Percentiles rank a stretch among this genome's conserved stretches.
Evolutionary conservation across 108 stramenopile species (phyloP).

Genomic region (Nitzschia palea): DNA sequence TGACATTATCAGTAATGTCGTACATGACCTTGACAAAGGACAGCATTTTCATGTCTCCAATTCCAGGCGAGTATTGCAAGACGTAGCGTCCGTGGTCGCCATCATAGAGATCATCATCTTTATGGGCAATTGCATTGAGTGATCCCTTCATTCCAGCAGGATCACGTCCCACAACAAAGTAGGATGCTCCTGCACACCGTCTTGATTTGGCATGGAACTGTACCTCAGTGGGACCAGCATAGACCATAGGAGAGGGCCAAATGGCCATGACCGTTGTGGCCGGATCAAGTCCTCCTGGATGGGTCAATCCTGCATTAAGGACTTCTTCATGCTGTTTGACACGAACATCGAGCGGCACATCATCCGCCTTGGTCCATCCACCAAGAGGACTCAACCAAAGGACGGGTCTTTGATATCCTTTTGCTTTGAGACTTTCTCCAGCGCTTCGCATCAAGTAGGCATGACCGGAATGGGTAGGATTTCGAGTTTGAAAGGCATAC

Average conservation of each 20-base stretch:
- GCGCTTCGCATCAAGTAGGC: conserved; percentile 97
- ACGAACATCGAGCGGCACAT: conserved; percentile 97
- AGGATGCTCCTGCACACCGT: conserved; percentile 92
- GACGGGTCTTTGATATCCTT: conserved; percentile 95
- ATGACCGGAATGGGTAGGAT: conserved; percentile 98
- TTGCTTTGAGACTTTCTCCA: conserved; percentile 83
- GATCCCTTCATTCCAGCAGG: conserved; percentile 98
- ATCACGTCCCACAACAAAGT: conserved; percentile 97
- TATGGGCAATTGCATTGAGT: conserved; percentile 78
- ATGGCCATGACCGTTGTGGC: conserved; percentile 98
- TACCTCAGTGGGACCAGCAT: conserved; percentile 99
- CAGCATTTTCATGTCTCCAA: conserved; percentile 94
- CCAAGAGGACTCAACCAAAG: conserved; percentile 97
- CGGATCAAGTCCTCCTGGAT: conserved; percentile 94
- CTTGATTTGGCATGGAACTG: conserved; percentile 98
- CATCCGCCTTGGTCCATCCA: conserved; percentile 98
- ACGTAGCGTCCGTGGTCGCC: conserved; percentile 97
- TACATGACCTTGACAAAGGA: conserved; percentile 99
- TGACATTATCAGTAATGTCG: conserved; percentile 93
- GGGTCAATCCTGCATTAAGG: conserved; percentile 78
- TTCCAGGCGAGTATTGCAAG: conserved; percentile 92
- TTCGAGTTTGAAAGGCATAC: conserved; percentile 98
- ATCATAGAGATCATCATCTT: conserved; percentile 96
- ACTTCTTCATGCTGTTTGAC: conserved; percentile 98
- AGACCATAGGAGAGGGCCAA: conserved; percentile 99